phyloP scores from a whole-genome alignment of 192 early-diverging fungal species.

The Coemansia sp. region DNA sequence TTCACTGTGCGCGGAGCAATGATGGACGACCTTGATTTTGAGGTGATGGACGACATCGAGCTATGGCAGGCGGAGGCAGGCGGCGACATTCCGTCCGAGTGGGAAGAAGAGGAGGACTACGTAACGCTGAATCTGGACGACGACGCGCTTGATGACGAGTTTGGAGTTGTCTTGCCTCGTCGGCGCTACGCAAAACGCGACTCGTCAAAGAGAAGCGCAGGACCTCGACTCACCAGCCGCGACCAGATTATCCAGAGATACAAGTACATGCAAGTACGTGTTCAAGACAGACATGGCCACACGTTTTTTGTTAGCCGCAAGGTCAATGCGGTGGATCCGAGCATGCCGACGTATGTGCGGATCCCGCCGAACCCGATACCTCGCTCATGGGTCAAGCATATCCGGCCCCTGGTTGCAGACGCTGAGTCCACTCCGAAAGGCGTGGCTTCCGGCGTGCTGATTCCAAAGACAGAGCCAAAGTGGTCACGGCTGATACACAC shows the following conservation, averaged over 20 bases:
- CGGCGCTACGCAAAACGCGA: slow-evolving; percentile 46
- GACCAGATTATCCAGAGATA: slow-evolving; percentile 79
- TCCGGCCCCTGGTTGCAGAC: slow-evolving; percentile 51
- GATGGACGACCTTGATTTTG: slow-evolving; percentile 51
- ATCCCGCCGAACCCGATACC: slow-evolving; percentile 86
- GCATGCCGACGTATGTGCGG: slow-evolving; percentile 84
- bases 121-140: slow-evolving; percentile 67
- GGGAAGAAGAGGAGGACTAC: slow-evolving; percentile 76
- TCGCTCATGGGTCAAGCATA: slow-evolving; percentile 83
- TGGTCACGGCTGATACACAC: slow-evolving; percentile 38
- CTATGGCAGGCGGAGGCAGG: slow-evolving; percentile 78
- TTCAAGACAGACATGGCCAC: slow-evolving; percentile 83
- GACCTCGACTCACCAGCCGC: slow-evolving; percentile 55
- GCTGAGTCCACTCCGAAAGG: slow-evolving; percentile 34
- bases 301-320: slow-evolving; percentile 86
- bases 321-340: slow-evolving; percentile 78
- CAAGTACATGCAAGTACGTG: slow-evolving; percentile 84
- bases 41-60: slow-evolving; percentile 63
- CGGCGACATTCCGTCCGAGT: slow-evolving; percentile 70
- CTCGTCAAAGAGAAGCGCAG: slow-evolving; percentile 48
- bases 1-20: slow-evolving; percentile 66
- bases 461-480: slow-evolving; percentile 32
- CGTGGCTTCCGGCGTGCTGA: slow-evolving; percentile 38
- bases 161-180: slow-evolving; percentile 53
- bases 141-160: slow-evolving; percentile 78